A percentile compares a stretch with the other conserved stretches of the same genome.
These are phyloP conservation scores for Termitomyces sp. DNA, from an alignment of 768 basidiomycete genomes.

Conservation along the genomic window DNA sequence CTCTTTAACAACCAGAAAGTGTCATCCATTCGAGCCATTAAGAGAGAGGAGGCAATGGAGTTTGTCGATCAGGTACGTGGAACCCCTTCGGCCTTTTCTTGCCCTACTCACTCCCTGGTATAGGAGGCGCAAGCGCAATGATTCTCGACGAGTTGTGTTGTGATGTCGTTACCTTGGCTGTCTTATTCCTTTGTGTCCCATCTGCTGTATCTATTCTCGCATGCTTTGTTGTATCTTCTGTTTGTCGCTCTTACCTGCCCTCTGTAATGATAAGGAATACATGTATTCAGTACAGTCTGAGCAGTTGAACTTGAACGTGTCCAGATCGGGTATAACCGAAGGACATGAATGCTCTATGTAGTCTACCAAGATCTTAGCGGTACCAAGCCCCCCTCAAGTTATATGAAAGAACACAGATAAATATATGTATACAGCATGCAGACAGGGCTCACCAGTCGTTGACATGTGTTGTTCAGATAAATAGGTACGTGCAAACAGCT, in stretches of 20 bases:
- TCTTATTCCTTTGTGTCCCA: neutral
- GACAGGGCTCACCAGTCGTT: too few species aligned
- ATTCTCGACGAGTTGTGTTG: neutral
- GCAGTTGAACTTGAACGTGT: neutral
- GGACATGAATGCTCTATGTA: neutral
- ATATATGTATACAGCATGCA: too few species aligned
- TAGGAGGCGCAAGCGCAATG: constrained; percentile 1
- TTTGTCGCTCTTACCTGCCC: neutral
- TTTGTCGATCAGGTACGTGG: constrained; percentile 78
- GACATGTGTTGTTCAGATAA: too few species aligned
- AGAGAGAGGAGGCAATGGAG: constrained; percentile 86
- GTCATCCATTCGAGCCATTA: constrained; percentile 83
- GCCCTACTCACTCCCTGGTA: neutral
- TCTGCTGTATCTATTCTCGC: neutral
- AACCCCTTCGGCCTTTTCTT: neutral
- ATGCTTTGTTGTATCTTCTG: neutral
- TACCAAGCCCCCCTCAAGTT: too few species aligned
- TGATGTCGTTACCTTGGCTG: neutral
- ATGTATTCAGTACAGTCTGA: neutral
- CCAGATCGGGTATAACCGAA: neutral
- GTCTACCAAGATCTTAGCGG: too few species aligned
- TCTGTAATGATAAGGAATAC: neutral
- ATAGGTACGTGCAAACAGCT: too few species aligned
- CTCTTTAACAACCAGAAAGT: constrained; percentile 96
- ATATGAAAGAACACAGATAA: too few species aligned